These are phyloP conservation scores for Sphagnum tenellum DNA, from an alignment of 225 moss, liverwort and hornwort species.

Conservation along the genomic window DNA sequence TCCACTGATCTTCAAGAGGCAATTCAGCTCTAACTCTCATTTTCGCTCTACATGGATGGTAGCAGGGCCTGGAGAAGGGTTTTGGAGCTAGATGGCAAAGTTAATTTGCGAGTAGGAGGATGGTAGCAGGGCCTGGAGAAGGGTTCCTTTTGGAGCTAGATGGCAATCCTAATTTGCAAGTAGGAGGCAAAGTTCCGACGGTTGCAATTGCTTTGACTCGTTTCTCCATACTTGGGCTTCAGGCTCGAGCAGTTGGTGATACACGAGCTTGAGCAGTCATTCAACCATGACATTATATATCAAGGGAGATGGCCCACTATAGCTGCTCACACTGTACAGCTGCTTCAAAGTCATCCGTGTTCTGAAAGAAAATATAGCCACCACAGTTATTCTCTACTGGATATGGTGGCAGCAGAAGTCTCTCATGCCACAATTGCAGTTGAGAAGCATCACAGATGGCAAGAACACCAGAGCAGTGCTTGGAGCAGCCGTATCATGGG, in stretches of 20 bases:
- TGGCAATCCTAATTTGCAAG: too few relatives aligned
- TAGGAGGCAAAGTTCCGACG: conserved; percentile 28
- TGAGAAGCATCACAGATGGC: conserved; percentile 63
- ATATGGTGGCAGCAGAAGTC: conserved; percentile 13
- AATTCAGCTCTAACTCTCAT: too few relatives aligned
- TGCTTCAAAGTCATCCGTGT: conserved; percentile 62
- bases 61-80: conserved; percentile 46
- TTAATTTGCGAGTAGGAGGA: conserved; percentile 53
- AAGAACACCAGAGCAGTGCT: conserved; percentile 35
- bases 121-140: too few relatives aligned
- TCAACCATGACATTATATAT: conserved; percentile 25
- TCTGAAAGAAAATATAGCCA: conserved; percentile 8
- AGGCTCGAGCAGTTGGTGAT: conserved; percentile 53
- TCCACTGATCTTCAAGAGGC: too few relatives aligned
- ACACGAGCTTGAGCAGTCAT: conserved; percentile 17
- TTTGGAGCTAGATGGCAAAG: conserved; percentile 68
- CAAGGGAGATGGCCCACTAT: conserved; percentile 66
- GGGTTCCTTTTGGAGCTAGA: too few relatives aligned
- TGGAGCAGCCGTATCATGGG: conserved; percentile 32
- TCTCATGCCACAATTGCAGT: conserved; percentile 44
- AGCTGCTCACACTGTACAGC: conserved; percentile 33
- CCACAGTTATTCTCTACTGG: too few relatives aligned
- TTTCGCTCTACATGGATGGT: too few relatives aligned
- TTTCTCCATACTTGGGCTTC: conserved; percentile 66
- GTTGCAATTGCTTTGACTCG: conserved; percentile 46